Evolutionary conservation across 2,329 filamentous ascomycete genomes (phyloP), one percentile per base, ranked within the genome.

Genomic region (Calonectria multiphialidica): DNA sequence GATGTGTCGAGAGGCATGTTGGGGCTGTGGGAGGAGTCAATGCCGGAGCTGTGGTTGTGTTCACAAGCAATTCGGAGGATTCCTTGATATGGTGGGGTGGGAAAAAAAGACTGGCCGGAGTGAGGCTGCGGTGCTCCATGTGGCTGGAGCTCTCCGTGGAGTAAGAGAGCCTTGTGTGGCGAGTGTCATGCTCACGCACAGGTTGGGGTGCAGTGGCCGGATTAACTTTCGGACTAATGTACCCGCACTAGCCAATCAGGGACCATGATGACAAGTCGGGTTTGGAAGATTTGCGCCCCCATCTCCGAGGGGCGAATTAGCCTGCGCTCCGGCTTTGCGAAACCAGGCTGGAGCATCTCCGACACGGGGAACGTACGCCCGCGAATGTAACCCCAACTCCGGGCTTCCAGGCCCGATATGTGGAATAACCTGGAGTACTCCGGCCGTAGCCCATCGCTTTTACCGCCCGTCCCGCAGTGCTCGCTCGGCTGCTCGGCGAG

Each of bases 1-100:
- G 95, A 96, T 9, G 95, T 98, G 85, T 98, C 96, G 83, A 98
- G 94, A 71, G 96, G 96, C 96, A 98, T 98, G 77, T 30, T 74
- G 68, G 7, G 53, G 44, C 50, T 37, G 30, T 15, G 21, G 30
- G 53, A 57, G 33, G 50, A 37, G 23, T 44, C 57, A 63, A 33
- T 62, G 47, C 21, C 45, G 40, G 23, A 64, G 70, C 55, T 50
- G 55, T 57, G 35, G 42, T 47, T 57, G 35, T 33, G 28, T 63
- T 45, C 62, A n/a, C 40, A 23, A 18, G 45, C 55, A 70, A 49
- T 57, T 57, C 16, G 61, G 61, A 37, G 40, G 49, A 61, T 71
- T 71, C 66, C 53, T 40, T 9, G 55, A 76, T 80, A 72, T 47
- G 44, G 78, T 77, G 78, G 77, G 78, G 78, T 75, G 35, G 21